Evolutionary conservation across 257 asterid genomes (phyloP), one percentile per base, ranked within the genome.

Genomic region (Echium plantagineum): DNA sequence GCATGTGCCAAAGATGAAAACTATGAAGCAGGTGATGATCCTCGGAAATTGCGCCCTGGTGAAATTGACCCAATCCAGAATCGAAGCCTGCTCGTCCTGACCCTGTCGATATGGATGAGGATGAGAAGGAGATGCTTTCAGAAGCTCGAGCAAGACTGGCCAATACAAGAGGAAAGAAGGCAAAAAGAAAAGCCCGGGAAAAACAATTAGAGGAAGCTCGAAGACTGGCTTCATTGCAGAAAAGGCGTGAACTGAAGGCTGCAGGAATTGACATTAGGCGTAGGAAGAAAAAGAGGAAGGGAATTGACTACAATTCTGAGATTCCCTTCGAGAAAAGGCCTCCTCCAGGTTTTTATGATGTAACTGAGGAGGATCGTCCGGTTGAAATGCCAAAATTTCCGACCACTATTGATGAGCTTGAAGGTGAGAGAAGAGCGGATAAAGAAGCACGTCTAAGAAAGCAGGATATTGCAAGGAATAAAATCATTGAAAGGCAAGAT

Each of bases 51-150:
- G 76, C 94, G 94, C 16, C 99, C 99, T 3, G 97, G 99, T 59
- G 99, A 93, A 81, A 93, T 89, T 59, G 99, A 93, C 73, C 99
- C 99, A 35, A 93, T 69, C 99, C 99, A 4, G 99, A 93, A 74
- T 83, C 96, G 20, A 93, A 93, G 72, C 97, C 99, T 59, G 96
- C 99, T 35, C 96, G 99, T 52, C 99, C 99, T 12, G 96, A 93
- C 74, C 97, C 99, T 21, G 99, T 89, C 63, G 99, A 89, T 65
- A 93, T 89, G 99, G 99, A 93, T 61, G 99, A 93, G 71, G 99
- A 89, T 60, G 99, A 93, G 83, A 93, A 93, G 71, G 99, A 93
- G 82, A 93, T 93, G 99, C 97, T 93, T 68, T 89, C 99, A 58
- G 97, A 93, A 81, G 97, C 97, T 20, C 78, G 99, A 38, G 97